These are phyloP conservation scores for Yarrowia osloensis DNA, from an alignment of 805 yeast species.

Conservation along the genomic window DNA sequence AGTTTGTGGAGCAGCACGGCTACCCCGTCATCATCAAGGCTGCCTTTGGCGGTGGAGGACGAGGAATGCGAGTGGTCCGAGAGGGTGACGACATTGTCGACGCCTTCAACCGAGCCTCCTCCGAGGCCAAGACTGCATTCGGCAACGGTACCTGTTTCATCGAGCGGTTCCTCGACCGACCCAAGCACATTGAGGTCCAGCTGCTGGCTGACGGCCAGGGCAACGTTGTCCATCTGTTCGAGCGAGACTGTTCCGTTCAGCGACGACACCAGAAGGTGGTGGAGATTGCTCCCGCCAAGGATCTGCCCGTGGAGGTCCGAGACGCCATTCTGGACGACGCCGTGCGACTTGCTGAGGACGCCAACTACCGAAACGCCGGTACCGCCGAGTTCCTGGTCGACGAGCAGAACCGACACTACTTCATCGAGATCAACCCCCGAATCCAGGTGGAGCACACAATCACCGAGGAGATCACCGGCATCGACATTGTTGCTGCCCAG, in stretches of 20 bases:
- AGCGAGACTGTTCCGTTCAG: constrained; percentile 99
- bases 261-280: constrained; percentile 99
- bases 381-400: constrained; percentile 98
- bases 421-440: constrained; percentile 97
- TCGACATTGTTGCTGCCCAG: constrained; percentile 96
- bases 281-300: constrained; percentile 96
- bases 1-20: constrained; percentile 81
- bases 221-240: constrained; percentile 91
- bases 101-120: constrained; percentile 89
- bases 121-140: constrained; percentile 93
- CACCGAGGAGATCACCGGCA: constrained; percentile 98
- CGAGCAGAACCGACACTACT: constrained; percentile 89
- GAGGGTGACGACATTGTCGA: constrained; percentile 92
- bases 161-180: constrained; percentile 91
- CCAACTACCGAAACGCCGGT: constrained; percentile 95
- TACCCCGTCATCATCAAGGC: constrained; percentile 97
- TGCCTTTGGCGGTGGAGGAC: constrained; percentile 99
- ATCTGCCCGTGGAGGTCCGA: constrained; percentile 77
- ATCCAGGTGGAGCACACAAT: constrained; percentile 98
- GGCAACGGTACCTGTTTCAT: constrained; percentile 98
- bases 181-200: constrained; percentile 98
- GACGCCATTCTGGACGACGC: constrained; percentile 94
- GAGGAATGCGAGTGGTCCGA: constrained; percentile 99
- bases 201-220: constrained; percentile 91
- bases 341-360: constrained; percentile 82